Evolutionary conservation across 2,329 filamentous ascomycete genomes (phyloP).

Genomic region (Rutstroemia sp.): DNA sequence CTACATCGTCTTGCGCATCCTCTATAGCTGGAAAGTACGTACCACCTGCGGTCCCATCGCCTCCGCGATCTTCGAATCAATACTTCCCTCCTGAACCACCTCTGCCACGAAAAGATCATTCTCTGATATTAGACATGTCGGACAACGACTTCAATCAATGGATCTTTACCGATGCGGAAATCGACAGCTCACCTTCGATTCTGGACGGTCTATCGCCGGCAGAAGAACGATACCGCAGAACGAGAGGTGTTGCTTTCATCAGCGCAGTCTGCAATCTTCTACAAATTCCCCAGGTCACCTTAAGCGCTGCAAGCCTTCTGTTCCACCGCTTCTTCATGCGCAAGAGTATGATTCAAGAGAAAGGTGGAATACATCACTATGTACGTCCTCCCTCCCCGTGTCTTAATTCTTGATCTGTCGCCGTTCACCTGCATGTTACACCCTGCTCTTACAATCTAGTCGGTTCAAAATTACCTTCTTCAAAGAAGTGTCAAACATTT

Average conservation of each 20-base stretch:
- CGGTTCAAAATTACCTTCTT: too few species aligned
- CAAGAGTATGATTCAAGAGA: slow-evolving; percentile 67
- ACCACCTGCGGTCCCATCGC: slow-evolving; percentile 54
- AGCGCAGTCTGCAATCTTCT: slow-evolving; percentile 88
- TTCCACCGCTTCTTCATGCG: slow-evolving; percentile 97
- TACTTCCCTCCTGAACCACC: slow-evolving; percentile 41
- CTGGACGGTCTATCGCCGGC: slow-evolving; percentile 70
- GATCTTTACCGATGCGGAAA: slow-evolving; percentile 80
- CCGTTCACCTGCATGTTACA: too few species aligned
- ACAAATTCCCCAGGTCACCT: slow-evolving; percentile 83
- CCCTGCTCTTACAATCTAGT: too few species aligned
- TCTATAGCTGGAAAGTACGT: slow-evolving; percentile 42
- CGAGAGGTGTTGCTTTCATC: slow-evolving; percentile 95
- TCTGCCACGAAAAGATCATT: slow-evolving; percentile 4
- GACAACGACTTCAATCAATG: slow-evolving; percentile 57
- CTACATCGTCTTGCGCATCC: slow-evolving; percentile 2
- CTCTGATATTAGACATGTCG: slow-evolving; percentile 20
- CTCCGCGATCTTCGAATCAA: slow-evolving; percentile 47
- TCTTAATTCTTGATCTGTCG: background rate
- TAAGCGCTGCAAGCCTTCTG: slow-evolving; percentile 88
- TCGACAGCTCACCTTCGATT: slow-evolving; percentile 75
- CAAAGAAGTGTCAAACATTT: background rate
- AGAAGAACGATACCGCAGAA: slow-evolving; percentile 72
- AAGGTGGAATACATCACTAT: slow-evolving; percentile 77
- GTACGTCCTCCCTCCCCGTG: slow-evolving; percentile 42